Evolutionary conservation across 768 basidiomycete genomes (phyloP), one percentile per base, ranked within the genome.

Genomic region (Auriscalpium microsporum): DNA sequence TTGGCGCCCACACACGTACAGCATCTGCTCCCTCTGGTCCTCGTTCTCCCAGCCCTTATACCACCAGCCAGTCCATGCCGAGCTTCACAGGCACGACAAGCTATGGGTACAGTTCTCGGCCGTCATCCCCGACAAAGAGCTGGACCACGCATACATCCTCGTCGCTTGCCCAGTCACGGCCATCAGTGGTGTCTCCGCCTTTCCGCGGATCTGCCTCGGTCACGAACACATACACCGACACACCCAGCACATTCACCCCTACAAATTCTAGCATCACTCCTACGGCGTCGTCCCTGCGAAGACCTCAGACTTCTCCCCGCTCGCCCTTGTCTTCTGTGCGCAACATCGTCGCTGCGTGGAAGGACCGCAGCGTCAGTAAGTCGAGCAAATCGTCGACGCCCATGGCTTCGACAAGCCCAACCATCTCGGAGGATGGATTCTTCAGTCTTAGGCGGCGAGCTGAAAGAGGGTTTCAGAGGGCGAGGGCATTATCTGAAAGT

Each of bases 261-360:
- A 71, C 75, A 6, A 57, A 66, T 1, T 78, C 78, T 1, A 51
- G 48, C 19, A 45, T 64, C 14, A 66, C 71, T 0, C 78, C 83
- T 2, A 77, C 75, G 0, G 74, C 70, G 21, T 70, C 84, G 0
- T 71, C 80, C 10, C 69, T 87, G 16, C 82, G 83, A 40, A 77
- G 84, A 44, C 82, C 83, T 3, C 80, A 85, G 17, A 64, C 65
- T 0, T 82, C 84, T 4, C 85, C 87, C 4, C 79, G 85, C 9
- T 86, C 84, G 4, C 86, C 88, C 1, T 72, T 88, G 28, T 75
- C 82, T 0, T 87, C 84, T 4, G 84, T 92, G 21, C 79, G 86
- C 35, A 90, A 90, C 59, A 81, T 90, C 40, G 84, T 92, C 8
- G 79, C 82, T 0, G 74, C 84, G 8, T 92, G 89, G 87, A 90